Evolutionary conservation across 2,329 filamentous ascomycete genomes (phyloP), one percentile per base, ranked within the genome.

Genomic region (Nothomitra cinnamomea): DNA sequence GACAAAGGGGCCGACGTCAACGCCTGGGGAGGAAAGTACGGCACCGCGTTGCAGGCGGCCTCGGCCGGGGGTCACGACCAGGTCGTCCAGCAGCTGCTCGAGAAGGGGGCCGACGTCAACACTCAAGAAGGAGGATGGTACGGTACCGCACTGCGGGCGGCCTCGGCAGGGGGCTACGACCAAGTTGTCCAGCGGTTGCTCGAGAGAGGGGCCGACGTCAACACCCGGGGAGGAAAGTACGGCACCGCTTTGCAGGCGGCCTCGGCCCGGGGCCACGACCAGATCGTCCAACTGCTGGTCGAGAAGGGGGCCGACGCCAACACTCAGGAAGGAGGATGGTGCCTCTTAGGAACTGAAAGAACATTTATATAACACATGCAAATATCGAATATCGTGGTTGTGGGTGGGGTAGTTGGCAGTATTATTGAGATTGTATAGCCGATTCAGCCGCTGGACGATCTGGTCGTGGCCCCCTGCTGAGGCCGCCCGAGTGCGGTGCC

Each of bases 251-350:
- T 58, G 40, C 40, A 51, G 5, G 55, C 54, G 7, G 57, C 57
- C 5, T 45, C 51, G 25, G 0, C 15, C 3, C 8, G 25, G 10
- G 51, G 52, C 15, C 28, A 54, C 32, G 52, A 53, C 10, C 22
- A 17, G 21, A 28, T 58, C 1, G 54, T 56, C 6, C 41, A 53
- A 32, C 19, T 42, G n/a, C 51, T 5, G 56, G 56, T 12, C 25
- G 36, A 38, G 0, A 17, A 2, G 13, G 38, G 17, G 45, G 52
- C 24, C 7, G 58, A 63, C 40, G 56, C 61, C 52, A 61, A 63
- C 54, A 53, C 51, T 4, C 40, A 53, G 24, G 54, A 42, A 21
- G 57, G 54, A 56, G 15, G n/a, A n/a, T n/a, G n/a, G n/a, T n/a
- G n/a, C n/a, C n/a, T n/a, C n/a, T n/a, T n/a, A n/a, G n/a, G n/a